Evolutionary conservation across 805 yeast genomes (phyloP).

Genomic region (Kodamaea jinghongensis): DNA sequence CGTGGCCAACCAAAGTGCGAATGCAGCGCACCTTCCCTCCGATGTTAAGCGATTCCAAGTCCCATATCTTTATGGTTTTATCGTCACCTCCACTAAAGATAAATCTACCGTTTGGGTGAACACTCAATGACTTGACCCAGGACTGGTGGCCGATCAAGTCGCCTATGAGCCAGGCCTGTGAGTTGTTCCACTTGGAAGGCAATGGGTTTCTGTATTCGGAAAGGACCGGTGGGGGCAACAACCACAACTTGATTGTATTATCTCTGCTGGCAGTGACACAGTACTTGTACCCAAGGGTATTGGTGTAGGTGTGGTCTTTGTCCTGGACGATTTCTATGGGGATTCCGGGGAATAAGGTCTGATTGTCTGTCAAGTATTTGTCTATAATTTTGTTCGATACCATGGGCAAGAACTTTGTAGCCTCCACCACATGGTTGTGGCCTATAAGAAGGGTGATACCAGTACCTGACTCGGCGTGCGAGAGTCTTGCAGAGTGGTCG

Average conservation of each 20-base stretch:
- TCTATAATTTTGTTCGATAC: constrained; percentile 49
- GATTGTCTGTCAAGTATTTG: constrained; percentile 33
- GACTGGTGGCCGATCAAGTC: constrained; percentile 74
- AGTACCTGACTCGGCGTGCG: constrained; percentile 64
- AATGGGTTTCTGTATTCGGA: constrained; percentile 54
- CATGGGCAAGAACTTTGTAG: constrained; percentile 62
- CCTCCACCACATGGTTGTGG: constrained; percentile 82
- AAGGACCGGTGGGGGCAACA: constrained; percentile 63
- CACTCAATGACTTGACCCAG: constrained; percentile 71
- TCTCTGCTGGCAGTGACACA: constrained; percentile 82
- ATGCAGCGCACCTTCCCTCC: constrained; percentile 46
- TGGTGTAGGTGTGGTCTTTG: constrained; percentile 25
- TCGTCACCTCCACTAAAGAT: constrained; percentile 79
- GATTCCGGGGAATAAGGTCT: constrained; percentile 29
- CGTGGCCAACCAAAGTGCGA: constrained; percentile 57
- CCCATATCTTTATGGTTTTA: constrained; percentile 75
- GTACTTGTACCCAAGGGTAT: constrained; percentile 58
- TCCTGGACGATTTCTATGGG: constrained; percentile 26
- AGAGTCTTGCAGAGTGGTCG: constrained; percentile 69
- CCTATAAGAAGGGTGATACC: constrained; percentile 68
- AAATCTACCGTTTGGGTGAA: constrained; percentile 76
- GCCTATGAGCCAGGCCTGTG: constrained; percentile 57
- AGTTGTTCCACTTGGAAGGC: constrained; percentile 49
- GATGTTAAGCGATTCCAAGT: constrained; percentile 40
- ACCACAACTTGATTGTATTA: constrained; percentile 71